Evolutionary conservation across 495 filamentous ascomycete species (phyloP).

Genomic region (Aspergillus asperescens): DNA sequence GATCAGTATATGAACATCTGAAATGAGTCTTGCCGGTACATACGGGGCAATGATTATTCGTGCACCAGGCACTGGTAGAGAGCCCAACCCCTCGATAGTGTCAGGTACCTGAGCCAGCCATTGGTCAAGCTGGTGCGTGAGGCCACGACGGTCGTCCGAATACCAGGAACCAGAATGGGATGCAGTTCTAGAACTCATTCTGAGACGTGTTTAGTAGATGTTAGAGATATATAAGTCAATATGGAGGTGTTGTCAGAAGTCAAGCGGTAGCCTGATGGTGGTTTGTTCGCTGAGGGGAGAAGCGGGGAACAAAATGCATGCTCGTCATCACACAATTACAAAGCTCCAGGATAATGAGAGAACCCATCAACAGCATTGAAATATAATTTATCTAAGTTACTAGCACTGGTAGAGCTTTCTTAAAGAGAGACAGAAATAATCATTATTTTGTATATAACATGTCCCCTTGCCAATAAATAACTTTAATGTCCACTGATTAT

Average conservation of each 20-base stretch:
- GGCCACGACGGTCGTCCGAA: slow-evolving; percentile 48
- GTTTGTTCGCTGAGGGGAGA: slow-evolving; percentile 14
- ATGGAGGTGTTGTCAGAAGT: neutral
- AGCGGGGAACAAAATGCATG: slow-evolving; percentile 21
- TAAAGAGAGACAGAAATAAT: too few species aligned
- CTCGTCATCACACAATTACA: neutral
- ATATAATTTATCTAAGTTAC: neutral
- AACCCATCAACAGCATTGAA: neutral
- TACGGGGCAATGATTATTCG: slow-evolving; percentile 95
- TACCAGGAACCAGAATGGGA: slow-evolving; percentile 86
- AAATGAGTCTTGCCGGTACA: slow-evolving; percentile 30
- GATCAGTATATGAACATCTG: slow-evolving; percentile 14
- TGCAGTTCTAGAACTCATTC: slow-evolving; percentile 53
- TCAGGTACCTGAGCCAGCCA: slow-evolving; percentile 73
- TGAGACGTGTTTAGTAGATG: neutral
- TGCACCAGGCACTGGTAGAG: slow-evolving; percentile 69
- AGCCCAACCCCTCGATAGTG: slow-evolving; percentile 49
- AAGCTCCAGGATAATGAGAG: neutral
- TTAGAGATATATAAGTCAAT: neutral
- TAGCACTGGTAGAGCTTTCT: neutral
- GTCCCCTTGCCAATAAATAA: too few species aligned
- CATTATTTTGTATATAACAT: too few species aligned
- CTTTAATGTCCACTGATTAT: neutral
- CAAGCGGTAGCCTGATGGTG: neutral
- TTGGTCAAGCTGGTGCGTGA: slow-evolving; percentile 67